Evolutionary conservation across 2,329 filamentous ascomycete genomes (phyloP), one percentile per base, ranked within the genome.

Genomic region (Beauveria sp.): DNA sequence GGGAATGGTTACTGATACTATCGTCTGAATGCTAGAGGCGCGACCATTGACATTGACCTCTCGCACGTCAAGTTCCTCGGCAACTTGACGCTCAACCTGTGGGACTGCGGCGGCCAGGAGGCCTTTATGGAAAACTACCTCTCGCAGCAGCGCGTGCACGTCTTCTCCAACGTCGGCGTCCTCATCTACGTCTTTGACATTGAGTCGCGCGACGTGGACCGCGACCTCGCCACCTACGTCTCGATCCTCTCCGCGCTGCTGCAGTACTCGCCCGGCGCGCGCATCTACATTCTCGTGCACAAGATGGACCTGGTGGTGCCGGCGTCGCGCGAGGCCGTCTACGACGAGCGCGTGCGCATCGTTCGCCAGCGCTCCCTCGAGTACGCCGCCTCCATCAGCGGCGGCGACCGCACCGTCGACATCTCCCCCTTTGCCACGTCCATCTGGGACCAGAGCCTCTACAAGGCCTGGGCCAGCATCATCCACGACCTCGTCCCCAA

Each of bases 151-250:
- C 90, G 95, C 64, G 88, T 91, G 61, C 95, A 98, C 76, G 93
- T 99, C 75, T 99, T 99, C 79, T 91, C 88, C 71, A 93, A 95
- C 73, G 95, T 97, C 64, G 93, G 93, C 56, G 95, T 98, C 57
- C 85, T 99, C 63, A 98, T 99, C 75, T 99, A 99, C 79, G 95
- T 99, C 74, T 99, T 99, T 77, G 95, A 99, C 74, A 96, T 98
- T 67, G 95, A 98, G 74, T 96, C 91, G 20, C 89, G 92, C 72
- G 95, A 98, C 74, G 91, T 96, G 69, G 90, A 95, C 65, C 89
- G 91, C 69, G 95, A 99, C 73, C 85, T 98, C 58, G 87, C 93
- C 62, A 96, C 92, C 63, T 99, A 98, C 79, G 87, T 88, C 58
- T 89, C 90, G 67, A 95, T 98, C 73, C 91, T 98, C 68, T 86